These are phyloP conservation scores for Heterobasidion irregulare DNA, from an alignment of 1,284 basidiomycete genomes.

Conservation along the genomic window DNA sequence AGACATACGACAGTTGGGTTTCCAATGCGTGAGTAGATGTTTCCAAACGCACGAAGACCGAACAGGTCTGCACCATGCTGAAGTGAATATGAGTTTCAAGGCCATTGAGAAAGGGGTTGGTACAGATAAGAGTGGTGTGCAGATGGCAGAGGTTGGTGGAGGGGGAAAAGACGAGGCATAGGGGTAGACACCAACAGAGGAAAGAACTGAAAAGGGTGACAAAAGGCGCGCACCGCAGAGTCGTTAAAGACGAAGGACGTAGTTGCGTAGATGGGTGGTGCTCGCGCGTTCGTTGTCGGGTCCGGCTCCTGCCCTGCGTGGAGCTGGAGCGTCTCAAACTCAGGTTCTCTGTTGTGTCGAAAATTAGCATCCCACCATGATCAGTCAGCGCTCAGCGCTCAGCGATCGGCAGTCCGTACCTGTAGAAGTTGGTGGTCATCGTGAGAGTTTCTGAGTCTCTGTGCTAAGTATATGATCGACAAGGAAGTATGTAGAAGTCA, in stretches of 20 bases:
- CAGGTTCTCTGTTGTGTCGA: constrained; percentile 42
- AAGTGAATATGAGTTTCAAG: background rate
- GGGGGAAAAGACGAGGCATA: background rate
- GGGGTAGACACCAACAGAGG: background rate
- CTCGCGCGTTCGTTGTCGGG: constrained; percentile 68
- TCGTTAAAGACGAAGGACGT: constrained; percentile 79
- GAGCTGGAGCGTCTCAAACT: constrained; percentile 79
- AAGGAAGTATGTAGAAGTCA: background rate
- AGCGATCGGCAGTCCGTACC: background rate
- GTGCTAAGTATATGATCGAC: background rate
- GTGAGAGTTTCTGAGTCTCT: background rate
- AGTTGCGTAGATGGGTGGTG: constrained; percentile 76
- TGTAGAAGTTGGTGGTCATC: background rate
- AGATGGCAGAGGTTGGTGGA: background rate
- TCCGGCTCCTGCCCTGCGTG: constrained; percentile 77
- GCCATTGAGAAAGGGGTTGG: background rate
- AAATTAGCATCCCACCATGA: background rate
- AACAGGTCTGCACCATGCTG: constrained; percentile 84
- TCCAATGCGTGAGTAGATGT: constrained; percentile 74
- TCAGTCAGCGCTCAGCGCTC: background rate
- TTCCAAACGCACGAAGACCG: constrained; percentile 61
- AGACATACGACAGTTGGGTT: constrained; percentile 75
- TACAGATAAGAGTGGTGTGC: no score
- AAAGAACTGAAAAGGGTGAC: background rate
- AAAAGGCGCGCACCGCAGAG: constrained; percentile 38